A percentile compares a stretch with the other conserved stretches of the same genome.
These are phyloP conservation scores for Bromus sterilis DNA, from an alignment of 176 grass and related monocot genomes.

Conservation along the genomic window DNA sequence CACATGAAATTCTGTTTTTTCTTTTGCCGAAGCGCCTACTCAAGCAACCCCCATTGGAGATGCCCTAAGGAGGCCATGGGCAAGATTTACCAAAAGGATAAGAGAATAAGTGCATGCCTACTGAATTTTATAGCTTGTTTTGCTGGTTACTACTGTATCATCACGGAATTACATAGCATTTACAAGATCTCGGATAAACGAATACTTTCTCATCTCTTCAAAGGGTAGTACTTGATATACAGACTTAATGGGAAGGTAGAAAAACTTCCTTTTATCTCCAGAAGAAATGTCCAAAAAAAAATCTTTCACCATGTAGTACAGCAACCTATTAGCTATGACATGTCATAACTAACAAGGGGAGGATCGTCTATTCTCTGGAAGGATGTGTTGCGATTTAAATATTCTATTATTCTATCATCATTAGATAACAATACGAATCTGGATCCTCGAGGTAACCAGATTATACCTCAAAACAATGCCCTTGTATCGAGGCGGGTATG, in stretches of 20 bases:
- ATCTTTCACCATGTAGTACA: background rate
- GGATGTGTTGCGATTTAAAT: background rate
- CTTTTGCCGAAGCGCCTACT: too few species aligned
- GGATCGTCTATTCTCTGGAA: background rate
- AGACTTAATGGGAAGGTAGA: background rate
- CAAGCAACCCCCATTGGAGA: too few species aligned
- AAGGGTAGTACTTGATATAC: constrained; percentile 1
- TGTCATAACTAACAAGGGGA: background rate
- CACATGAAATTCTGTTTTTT: too few species aligned
- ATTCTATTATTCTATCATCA: background rate
- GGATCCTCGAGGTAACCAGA: background rate
- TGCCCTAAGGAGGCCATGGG: background rate
- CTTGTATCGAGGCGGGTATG: background rate
- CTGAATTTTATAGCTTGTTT: background rate
- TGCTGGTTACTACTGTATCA: background rate
- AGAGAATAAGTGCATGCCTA: background rate
- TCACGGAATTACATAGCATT: background rate
- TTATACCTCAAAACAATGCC: background rate
- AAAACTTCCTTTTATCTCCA: background rate
- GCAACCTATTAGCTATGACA: background rate
- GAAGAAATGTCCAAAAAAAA: background rate
- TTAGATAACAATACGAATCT: background rate
- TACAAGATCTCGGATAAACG: background rate
- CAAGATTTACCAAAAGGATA: background rate
- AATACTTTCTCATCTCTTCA: background rate